phyloP scores from a whole-genome alignment of 2,329 filamentous ascomycete species.

The Exophiala spinifera region DNA sequence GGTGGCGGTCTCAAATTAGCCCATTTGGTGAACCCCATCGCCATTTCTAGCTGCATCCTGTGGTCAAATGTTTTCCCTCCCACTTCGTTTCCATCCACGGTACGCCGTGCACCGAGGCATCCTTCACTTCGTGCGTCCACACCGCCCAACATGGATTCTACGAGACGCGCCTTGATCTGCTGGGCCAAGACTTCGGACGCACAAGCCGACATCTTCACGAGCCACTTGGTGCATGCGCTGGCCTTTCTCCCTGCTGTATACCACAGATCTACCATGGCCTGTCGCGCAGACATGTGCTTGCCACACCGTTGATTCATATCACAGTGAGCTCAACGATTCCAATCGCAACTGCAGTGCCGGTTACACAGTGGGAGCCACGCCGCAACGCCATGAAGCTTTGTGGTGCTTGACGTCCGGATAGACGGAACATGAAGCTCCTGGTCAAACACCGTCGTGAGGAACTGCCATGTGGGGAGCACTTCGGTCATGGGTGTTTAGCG shows the following conservation, averaged over 20 bases:
- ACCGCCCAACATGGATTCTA: not conserved
- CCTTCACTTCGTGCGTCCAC: not conserved
- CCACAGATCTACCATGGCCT: not conserved
- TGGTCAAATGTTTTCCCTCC: not conserved
- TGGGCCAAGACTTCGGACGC: not conserved
- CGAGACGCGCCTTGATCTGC: not conserved
- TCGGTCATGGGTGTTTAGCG: not conserved
- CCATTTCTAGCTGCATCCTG: not conserved
- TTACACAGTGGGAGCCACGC: conserved; percentile 3
- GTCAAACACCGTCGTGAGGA: not conserved
- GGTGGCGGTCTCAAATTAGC: too few species aligned
- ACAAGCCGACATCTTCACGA: not conserved
- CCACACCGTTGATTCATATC: not conserved
- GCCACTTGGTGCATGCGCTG: conserved; percentile 16
- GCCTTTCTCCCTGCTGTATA: conserved; percentile 5
- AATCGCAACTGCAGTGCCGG: not conserved
- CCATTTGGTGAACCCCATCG: too few species aligned
- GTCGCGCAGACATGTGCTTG: not conserved
- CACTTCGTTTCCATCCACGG: too few species aligned
- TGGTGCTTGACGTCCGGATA: not conserved
- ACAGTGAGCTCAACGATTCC: conserved; percentile 1
- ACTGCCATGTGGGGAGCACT: not conserved
- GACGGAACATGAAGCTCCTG: not conserved
- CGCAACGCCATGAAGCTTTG: not conserved
- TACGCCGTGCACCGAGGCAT: too few species aligned